These are phyloP conservation scores for Aspergillus aculeatinus DNA, from an alignment of 2,329 filamentous ascomycete species.

Conservation along the genomic window DNA sequence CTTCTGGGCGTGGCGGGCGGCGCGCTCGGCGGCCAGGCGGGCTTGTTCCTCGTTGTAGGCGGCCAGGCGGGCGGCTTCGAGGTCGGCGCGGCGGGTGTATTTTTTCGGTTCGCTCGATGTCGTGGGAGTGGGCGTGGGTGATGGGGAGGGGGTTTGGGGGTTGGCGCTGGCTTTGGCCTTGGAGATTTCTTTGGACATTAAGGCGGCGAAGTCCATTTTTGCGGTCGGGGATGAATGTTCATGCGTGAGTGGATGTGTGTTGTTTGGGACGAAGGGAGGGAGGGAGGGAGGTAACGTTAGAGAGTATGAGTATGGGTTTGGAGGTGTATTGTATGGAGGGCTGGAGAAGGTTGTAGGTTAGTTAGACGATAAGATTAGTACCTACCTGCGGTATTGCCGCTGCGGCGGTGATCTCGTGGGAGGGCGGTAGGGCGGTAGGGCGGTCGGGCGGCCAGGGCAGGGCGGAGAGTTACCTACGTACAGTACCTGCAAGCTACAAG, in stretches of 20 bases:
- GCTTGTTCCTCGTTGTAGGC: slow-evolving; percentile 81
- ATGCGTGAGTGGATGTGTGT: neutral
- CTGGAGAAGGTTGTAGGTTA: too few relatives aligned
- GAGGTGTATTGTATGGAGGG: too few relatives aligned
- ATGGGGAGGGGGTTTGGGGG: too few relatives aligned
- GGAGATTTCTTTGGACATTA: slow-evolving; percentile 91
- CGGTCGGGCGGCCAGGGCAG: too few relatives aligned
- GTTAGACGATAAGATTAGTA: too few relatives aligned
- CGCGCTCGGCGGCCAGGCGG: slow-evolving; percentile 68
- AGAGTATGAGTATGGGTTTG: too few relatives aligned
- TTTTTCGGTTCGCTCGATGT: slow-evolving; percentile 57
- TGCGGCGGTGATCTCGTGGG: too few relatives aligned
- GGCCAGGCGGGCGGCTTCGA: slow-evolving; percentile 77
- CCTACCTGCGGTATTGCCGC: too few relatives aligned
- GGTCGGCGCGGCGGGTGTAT: slow-evolving; percentile 79
- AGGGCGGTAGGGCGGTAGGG: too few relatives aligned
- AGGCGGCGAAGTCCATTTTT: slow-evolving; percentile 88
- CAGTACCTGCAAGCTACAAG: too few relatives aligned
- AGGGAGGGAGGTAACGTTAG: neutral
- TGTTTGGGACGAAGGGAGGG: neutral
- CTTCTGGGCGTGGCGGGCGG: slow-evolving; percentile 70
- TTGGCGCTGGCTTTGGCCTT: slow-evolving; percentile 60
- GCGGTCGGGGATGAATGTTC: slow-evolving; percentile 23
- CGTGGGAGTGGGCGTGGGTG: too few relatives aligned
- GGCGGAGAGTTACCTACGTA: too few relatives aligned